phyloP scores from a whole-genome alignment of 805 yeast species.

The Yarrowia bubula region DNA sequence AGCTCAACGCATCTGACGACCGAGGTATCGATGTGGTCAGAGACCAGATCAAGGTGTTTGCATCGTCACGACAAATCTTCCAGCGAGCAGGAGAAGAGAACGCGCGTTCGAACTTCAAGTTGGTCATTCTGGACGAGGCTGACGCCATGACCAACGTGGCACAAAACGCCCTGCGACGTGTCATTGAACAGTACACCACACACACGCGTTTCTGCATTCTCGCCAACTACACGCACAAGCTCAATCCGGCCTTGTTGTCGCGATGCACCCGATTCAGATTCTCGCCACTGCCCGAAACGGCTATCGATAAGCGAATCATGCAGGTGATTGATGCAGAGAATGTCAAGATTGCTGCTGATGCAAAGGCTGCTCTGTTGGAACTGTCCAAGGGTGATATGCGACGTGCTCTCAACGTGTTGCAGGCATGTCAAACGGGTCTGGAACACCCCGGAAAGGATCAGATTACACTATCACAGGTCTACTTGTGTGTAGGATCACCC shows the following conservation, averaged over 20 bases:
- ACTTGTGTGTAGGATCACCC: conserved; percentile 95
- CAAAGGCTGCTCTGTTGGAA: conserved; percentile 61
- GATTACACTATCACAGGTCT: conserved; percentile 52
- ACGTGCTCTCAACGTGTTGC: conserved; percentile 86
- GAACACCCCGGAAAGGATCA: conserved; percentile 49
- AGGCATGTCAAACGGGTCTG: conserved; percentile 81
- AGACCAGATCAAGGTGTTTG: conserved; percentile 93
- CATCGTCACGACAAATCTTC: conserved; percentile 84
- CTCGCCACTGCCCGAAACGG: conserved; percentile 68
- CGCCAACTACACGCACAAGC: conserved; percentile 93
- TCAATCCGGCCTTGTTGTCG: conserved; percentile 90
- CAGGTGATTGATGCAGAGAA: conserved; percentile 69
- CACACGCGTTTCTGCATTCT: conserved; percentile 93
- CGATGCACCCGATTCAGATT: conserved; percentile 95
- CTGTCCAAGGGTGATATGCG: conserved; percentile 97
- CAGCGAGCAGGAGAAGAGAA: conserved; percentile 9
- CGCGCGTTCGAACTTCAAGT: conserved; percentile 70
- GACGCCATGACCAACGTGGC: conserved; percentile 98
- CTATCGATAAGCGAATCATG: conserved; percentile 65
- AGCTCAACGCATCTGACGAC: conserved; percentile 94
- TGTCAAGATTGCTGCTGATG: conserved; percentile 56
- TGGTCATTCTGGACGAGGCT: conserved; percentile 92
- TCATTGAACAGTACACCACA: conserved; percentile 88
- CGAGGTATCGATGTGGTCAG: conserved; percentile 98
- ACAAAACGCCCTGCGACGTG: conserved; percentile 90